Percentiles rank a stretch among this genome's conserved stretches.
Conservation (phyloP, 2,329 filamentous ascomycete species). For the Leptographium wingfieldii region DNA sequence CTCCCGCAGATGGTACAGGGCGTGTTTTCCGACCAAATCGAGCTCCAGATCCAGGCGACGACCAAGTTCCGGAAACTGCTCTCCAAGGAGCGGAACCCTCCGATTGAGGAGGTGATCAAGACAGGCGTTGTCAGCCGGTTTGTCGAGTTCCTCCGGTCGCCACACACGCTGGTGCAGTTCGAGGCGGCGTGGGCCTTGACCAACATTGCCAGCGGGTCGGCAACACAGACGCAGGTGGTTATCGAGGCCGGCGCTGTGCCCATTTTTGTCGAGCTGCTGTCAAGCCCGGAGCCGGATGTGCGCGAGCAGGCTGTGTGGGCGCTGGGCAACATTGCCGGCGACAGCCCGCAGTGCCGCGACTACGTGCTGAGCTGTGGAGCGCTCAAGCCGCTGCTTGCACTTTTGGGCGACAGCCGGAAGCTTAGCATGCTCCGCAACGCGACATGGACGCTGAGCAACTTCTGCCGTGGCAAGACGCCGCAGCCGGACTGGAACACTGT, state of each 20-base stretch:
- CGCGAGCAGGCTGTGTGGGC: slow-evolving; percentile 98
- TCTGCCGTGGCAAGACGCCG: slow-evolving; percentile 97
- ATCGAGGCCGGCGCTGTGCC: slow-evolving; percentile 97
- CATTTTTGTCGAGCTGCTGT: slow-evolving; percentile 94
- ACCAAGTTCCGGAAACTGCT: slow-evolving; percentile 98
- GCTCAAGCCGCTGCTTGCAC: slow-evolving; percentile 73
- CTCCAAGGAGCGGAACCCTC: slow-evolving; percentile 97
- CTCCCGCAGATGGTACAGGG: slow-evolving; percentile 96
- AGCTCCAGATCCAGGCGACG: slow-evolving; percentile 91
- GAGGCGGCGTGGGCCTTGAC: slow-evolving; percentile 98
- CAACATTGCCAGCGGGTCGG: slow-evolving; percentile 97
- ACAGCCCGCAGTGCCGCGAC: slow-evolving; percentile 94
- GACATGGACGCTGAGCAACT: slow-evolving; percentile 98
- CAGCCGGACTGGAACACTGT: slow-evolving; percentile 97
- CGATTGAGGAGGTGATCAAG: slow-evolving; percentile 98
- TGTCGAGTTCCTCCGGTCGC: slow-evolving; percentile 94
- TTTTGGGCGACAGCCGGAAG: slow-evolving; percentile 95
- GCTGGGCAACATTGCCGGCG: slow-evolving; percentile 94
- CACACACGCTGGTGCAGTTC: slow-evolving; percentile 96
- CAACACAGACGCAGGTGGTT: slow-evolving; percentile 94
- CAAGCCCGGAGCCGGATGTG: slow-evolving; percentile 93
- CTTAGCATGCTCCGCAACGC: slow-evolving; percentile 98
- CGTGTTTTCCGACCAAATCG: slow-evolving; percentile 98
- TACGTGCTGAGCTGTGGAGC: slow-evolving; percentile 89
- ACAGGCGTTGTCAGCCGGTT: slow-evolving; percentile 95